phyloP scores from a whole-genome alignment of 176 grass and related monocot species.

The Oryza officinalis region DNA sequence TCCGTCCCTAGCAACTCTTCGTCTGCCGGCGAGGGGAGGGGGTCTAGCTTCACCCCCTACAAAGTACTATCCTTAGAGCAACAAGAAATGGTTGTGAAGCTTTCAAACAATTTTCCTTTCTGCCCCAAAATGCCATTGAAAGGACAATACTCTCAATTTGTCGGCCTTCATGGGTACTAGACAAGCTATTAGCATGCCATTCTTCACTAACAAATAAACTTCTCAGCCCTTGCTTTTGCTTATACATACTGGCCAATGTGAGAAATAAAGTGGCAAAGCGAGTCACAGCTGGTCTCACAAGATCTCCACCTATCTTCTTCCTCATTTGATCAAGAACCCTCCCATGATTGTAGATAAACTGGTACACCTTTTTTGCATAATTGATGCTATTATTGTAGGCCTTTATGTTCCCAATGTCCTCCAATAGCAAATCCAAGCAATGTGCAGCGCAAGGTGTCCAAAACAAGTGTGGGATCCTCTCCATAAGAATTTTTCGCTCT shows the following conservation, averaged over 20 bases:
- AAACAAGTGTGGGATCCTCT: background rate
- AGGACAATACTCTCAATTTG: background rate
- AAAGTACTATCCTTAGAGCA: background rate
- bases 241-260: background rate
- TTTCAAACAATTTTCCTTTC: background rate
- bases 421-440: background rate
- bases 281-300: background rate
- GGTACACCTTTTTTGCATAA: background rate
- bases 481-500: background rate
- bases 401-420: background rate
- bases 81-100: background rate
- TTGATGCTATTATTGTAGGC: background rate
- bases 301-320: background rate
- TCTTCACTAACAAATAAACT: background rate
- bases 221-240: background rate
- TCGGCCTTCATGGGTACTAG: background rate
- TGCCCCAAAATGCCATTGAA: background rate
- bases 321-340: background rate
- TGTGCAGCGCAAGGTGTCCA: slow-evolving; percentile 4
- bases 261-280: slow-evolving; percentile 3
- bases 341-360: slow-evolving; percentile 12
- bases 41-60: too few relatives aligned
- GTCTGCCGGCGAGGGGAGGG: too few relatives aligned
- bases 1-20: too few relatives aligned
- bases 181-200: background rate